Evolutionary conservation across 2,329 filamentous ascomycete genomes (phyloP), one percentile per base, ranked within the genome.

Genomic region (Cephalotrichum gorgonifer): DNA sequence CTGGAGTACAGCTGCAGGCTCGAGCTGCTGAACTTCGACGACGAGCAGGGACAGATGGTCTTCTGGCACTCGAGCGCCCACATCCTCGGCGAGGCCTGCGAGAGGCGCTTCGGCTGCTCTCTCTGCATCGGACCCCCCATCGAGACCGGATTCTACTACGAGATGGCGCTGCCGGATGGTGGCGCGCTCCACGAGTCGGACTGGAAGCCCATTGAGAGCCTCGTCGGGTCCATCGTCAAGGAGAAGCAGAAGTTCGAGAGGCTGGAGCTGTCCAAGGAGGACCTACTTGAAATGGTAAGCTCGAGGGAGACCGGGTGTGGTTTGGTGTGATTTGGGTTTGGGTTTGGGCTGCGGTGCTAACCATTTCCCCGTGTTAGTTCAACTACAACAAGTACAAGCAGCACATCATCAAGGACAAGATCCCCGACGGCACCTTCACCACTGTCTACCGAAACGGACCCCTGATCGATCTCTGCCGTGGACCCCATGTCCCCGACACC

Each of bases 21-120:
- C 26, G 85, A 90, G 60, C 75, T 96, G 48, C 75, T 97, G 54
- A 83, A 86, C 55, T 98, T 97, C 58, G 83, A 88, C 31, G 52
- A 54, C 38, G 52, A 55, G 43, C 52, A 55, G 69, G 91, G 88
- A 60, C 90, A 93, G 71, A 88, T 88, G 65, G 91, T 97, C 50
- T 98, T 96, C 72, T 98, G 91, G 91, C 93, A 97, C 68, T 95
- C 88, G 20, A 91, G 85, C 59, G 93, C 93, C 42, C 93, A 98
- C 65, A 84, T 95, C 55, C 79, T 98, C n/a, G 93, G 93, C 57
- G 93, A 97, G 69, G 90, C 90, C 52, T 86, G 85, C 45, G 93
- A 98, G 69, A 79, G 86, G 61, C 79, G 89, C 59, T 98, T 89
- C 62, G 88, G 89, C 52, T 96, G 91, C 69, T 84, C 87, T 58